Conservation (phyloP, 805 yeast genomes). For the Myxozyma vanderwaltii region DNA sequence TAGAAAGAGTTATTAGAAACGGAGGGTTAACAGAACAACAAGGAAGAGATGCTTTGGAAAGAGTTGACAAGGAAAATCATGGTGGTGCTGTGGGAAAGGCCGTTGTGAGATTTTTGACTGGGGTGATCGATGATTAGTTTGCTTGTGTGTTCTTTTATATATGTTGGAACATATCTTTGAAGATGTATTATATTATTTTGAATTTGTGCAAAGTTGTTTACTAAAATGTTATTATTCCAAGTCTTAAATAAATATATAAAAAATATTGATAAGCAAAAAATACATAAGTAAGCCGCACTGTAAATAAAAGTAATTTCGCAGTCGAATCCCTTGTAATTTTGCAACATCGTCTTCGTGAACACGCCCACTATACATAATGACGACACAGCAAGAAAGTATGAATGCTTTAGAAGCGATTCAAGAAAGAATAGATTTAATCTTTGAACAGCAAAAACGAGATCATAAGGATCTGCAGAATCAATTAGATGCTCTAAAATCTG, state of each 20-base stretch:
- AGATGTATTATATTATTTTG: too few species aligned
- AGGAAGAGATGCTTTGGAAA: slow-evolving; percentile 35
- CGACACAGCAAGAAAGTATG: background rate
- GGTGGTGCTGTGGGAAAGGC: slow-evolving; percentile 47
- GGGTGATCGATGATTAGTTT: slow-evolving; percentile 5
- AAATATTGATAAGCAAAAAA: too few species aligned
- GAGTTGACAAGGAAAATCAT: slow-evolving; percentile 46
- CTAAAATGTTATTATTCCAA: too few species aligned
- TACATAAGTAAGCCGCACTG: too few species aligned
- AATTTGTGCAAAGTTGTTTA: too few species aligned
- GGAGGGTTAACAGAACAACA: slow-evolving; percentile 14
- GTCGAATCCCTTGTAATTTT: too few species aligned
- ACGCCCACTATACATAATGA: too few species aligned
- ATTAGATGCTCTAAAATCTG: background rate
- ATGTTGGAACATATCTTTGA: too few species aligned
- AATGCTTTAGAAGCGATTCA: background rate
- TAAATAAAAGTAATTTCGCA: too few species aligned
- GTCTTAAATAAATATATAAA: too few species aligned
- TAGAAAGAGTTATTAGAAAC: slow-evolving; percentile 30
- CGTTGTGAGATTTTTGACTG: slow-evolving; percentile 43
- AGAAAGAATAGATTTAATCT: background rate
- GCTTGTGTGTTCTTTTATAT: too few species aligned
- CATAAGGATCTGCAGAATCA: background rate
- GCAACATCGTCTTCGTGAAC: too few species aligned
- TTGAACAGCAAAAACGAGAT: slow-evolving; percentile 8